These are phyloP conservation scores for Coemansia sp. DNA, from an alignment of 192 early-diverging fungal species.

Conservation along the genomic window DNA sequence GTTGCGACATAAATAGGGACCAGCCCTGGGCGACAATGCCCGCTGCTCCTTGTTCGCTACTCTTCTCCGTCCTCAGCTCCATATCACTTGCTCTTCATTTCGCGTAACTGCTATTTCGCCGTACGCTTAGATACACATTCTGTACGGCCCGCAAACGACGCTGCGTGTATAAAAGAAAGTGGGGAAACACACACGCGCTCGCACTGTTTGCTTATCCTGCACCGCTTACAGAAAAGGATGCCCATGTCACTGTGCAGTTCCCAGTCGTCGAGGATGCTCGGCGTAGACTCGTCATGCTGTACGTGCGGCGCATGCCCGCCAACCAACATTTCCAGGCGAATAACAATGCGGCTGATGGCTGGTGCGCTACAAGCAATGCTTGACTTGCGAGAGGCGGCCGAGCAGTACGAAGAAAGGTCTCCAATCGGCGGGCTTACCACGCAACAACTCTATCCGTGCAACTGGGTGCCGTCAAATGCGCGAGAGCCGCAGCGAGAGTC, in stretches of 20 bases:
- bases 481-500: conserved; percentile 24
- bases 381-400: conserved; percentile 25
- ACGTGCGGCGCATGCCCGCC: conserved; percentile 38
- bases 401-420: conserved; percentile 15
- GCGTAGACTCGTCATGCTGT: conserved; percentile 9
- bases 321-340: conserved; percentile 28
- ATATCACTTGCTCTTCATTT: background rate
- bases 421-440: conserved; percentile 16
- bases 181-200: background rate
- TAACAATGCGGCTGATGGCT: conserved; percentile 32
- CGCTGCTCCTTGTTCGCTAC: background rate
- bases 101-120: background rate
- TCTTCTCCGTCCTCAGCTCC: background rate
- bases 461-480: conserved; percentile 38
- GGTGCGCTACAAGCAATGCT: conserved; percentile 46
- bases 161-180: background rate
- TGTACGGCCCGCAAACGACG: background rate
- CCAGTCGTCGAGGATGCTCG: background rate
- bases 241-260: conserved; percentile 15
- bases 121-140: background rate
- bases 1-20: no score
- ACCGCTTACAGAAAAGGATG: background rate
- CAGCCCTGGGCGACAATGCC: background rate
- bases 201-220: background rate
- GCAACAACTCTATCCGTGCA: conserved; percentile 41